Conservation (phyloP, 208 protist genomes). For the Leishmania aethiopica region DNA sequence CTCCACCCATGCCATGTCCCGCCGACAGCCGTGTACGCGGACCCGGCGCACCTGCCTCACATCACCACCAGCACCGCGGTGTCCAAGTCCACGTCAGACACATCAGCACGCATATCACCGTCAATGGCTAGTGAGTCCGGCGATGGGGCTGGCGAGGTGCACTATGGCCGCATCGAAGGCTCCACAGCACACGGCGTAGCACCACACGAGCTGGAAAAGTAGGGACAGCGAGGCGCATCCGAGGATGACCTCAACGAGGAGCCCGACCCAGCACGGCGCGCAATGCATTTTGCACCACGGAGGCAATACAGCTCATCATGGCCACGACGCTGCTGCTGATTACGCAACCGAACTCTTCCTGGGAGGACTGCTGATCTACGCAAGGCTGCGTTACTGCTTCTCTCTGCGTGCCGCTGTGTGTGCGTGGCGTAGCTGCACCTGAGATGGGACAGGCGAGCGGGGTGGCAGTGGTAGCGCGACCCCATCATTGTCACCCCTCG, state of each 20-base stretch:
- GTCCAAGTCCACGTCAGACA: not conserved
- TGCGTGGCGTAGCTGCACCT: not conserved
- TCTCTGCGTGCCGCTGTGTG: not conserved
- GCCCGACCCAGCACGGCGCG: not conserved
- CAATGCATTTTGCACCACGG: not conserved
- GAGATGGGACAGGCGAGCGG: not conserved
- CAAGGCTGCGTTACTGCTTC: not conserved
- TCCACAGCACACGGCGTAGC: not conserved
- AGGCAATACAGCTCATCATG: not conserved
- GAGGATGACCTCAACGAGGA: not conserved
- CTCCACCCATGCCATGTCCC: not conserved
- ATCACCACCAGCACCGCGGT: not conserved
- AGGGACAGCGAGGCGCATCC: not conserved
- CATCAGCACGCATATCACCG: not conserved
- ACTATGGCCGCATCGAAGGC: not conserved
- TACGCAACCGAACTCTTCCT: not conserved
- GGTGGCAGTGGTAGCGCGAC: not conserved
- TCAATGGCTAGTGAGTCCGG: not conserved
- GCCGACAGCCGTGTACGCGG: not conserved
- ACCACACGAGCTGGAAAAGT: not conserved
- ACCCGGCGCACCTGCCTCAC: not conserved
- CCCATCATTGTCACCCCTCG: not conserved
- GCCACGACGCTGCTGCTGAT: not conserved
- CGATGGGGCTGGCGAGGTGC: not conserved
- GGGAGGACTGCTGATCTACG: not conserved